These are phyloP conservation scores for Trichoderma koningiopsis DNA, from an alignment of 2,329 filamentous ascomycete genomes.

Conservation along the genomic window DNA sequence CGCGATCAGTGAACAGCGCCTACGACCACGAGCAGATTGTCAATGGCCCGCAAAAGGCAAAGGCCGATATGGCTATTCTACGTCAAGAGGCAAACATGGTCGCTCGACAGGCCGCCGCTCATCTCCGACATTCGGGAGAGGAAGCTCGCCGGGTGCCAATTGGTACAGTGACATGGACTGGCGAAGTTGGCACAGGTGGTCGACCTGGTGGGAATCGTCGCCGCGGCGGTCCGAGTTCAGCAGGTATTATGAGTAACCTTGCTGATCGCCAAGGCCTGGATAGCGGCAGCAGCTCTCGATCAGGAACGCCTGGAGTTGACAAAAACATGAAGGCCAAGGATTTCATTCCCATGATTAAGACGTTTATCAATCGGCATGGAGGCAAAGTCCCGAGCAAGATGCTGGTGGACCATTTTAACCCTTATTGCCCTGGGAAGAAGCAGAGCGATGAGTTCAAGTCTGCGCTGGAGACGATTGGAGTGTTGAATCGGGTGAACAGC, in stretches of 20 bases:
- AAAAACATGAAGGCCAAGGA: constrained; percentile 57
- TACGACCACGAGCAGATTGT: constrained; percentile 93
- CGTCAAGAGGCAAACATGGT: constrained; percentile 79
- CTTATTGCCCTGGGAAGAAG: constrained; percentile 65
- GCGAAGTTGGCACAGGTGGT: constrained; percentile 76
- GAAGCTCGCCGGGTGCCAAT: constrained; percentile 72
- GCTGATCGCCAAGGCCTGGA: constrained; percentile 58
- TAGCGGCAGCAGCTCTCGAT: constrained; percentile 50
- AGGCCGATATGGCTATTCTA: constrained; percentile 76
- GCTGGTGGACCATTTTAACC: constrained; percentile 87
- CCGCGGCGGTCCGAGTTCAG: constrained; percentile 55
- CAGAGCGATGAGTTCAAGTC: constrained; percentile 79
- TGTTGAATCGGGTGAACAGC: constrained; percentile 61
- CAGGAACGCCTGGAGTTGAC: constrained; percentile 46
- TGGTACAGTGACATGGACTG: constrained; percentile 93
- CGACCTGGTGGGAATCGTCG: constrained; percentile 61
- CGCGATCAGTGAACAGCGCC: constrained; percentile 84
- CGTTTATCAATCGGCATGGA: constrained; percentile 76
- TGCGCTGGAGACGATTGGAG: constrained; percentile 76
- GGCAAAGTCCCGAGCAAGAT: constrained; percentile 80
- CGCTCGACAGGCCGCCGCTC: constrained; percentile 74
- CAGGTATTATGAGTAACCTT: constrained; percentile 58
- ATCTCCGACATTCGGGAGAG: constrained; percentile 72
- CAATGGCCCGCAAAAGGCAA: constrained; percentile 69
- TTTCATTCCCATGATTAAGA: constrained; percentile 71